Conservation (phyloP, 2,329 filamentous ascomycete genomes). For the Triangularia setosa region DNA sequence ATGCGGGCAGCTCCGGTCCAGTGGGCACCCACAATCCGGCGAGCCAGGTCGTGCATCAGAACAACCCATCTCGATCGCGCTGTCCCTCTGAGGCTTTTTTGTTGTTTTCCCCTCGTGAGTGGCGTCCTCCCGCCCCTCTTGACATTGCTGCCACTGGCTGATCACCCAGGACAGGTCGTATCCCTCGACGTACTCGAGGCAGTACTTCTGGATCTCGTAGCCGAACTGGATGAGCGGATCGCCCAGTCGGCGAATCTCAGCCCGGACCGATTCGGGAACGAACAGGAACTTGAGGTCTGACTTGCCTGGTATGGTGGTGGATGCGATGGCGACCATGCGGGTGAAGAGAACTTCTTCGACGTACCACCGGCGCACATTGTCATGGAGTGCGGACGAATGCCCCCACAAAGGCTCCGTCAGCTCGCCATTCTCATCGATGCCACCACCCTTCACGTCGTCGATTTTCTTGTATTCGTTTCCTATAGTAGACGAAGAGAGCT, state of each 20-base stretch:
- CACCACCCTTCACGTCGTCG: background rate
- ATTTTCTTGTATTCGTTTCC: too few species aligned
- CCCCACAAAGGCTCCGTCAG: background rate
- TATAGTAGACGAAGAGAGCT: background rate
- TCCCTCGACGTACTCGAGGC: conserved; percentile 6
- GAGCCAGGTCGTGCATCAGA: background rate
- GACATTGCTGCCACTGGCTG: background rate
- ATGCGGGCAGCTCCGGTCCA: conserved; percentile 2
- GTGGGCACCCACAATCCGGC: background rate
- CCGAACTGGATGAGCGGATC: conserved; percentile 11
- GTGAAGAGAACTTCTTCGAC: background rate
- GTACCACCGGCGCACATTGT: background rate
- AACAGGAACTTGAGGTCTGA: background rate
- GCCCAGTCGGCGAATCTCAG: background rate
- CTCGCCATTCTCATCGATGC: background rate
- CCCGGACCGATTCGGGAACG: background rate
- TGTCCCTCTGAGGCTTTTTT: conserved; percentile 1
- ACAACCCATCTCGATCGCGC: conserved; percentile 2
- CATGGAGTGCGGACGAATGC: background rate
- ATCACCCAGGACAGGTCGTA: conserved; percentile 8
- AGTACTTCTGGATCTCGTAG: conserved; percentile 14
- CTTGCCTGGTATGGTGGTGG: background rate
- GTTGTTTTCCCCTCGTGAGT: background rate
- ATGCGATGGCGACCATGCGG: background rate
- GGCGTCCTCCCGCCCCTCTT: background rate